Evolutionary conservation across 2,329 filamentous ascomycete species (phyloP).

Genomic region (Neocucurbitaria cava): DNA sequence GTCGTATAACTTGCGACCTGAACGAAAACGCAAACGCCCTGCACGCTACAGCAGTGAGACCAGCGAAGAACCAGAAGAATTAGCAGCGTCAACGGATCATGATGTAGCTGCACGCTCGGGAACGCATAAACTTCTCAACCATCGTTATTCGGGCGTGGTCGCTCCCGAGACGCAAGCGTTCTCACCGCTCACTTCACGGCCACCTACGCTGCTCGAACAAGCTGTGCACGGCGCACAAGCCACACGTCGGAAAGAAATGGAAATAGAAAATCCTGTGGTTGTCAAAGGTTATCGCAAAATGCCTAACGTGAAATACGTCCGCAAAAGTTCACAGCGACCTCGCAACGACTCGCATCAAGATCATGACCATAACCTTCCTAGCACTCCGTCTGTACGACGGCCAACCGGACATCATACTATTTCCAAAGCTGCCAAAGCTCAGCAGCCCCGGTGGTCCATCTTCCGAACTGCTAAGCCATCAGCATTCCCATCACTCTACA

Average conservation of each 20-base stretch:
- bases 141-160: background rate
- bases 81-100: background rate
- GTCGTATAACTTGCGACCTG: conserved; percentile 4
- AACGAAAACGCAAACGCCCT: conserved; percentile 5
- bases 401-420: no score
- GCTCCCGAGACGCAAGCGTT: background rate
- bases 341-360: background rate
- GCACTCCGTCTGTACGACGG: background rate
- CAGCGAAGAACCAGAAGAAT: background rate
- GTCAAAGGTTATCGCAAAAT: background rate
- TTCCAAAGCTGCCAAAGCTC: background rate
- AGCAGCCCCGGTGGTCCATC: background rate
- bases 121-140: background rate
- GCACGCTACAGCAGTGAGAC: conserved; percentile 1
- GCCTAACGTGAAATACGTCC: conserved; percentile 7
- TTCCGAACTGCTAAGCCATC: conserved; percentile 2
- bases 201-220: background rate
- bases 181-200: background rate
- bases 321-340: background rate
- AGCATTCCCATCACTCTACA: conserved; percentile 11
- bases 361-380: background rate
- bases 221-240: background rate
- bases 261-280: background rate
- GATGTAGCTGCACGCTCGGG: background rate
- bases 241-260: background rate